Conservation (phyloP, 1,284 basidiomycete genomes). For the Macrocystidia cucumis region DNA sequence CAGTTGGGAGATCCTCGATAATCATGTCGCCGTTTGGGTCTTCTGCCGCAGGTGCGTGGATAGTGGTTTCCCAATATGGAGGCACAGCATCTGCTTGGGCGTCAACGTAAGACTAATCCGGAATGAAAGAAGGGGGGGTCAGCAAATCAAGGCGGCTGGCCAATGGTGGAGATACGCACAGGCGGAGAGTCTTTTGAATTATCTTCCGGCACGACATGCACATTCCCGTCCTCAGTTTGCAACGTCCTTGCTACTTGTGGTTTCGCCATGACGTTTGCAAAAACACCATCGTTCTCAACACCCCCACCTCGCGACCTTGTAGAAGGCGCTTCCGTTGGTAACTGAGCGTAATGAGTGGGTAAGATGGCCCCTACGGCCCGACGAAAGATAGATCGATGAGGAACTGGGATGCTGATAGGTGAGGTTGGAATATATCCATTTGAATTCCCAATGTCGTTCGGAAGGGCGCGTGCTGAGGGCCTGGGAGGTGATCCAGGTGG, state of each 20-base stretch:
- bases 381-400: slow-evolving; percentile 49
- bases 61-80: slow-evolving; percentile 95
- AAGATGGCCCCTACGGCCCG: slow-evolving; percentile 60
- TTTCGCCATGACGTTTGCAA: slow-evolving; percentile 92
- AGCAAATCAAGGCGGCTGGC: slow-evolving; percentile 7
- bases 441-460: slow-evolving; percentile 71
- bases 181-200: slow-evolving; percentile 80
- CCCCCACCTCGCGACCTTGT: slow-evolving; percentile 60
- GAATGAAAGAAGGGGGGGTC: slow-evolving; percentile 6
- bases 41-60: slow-evolving; percentile 61
- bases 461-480: slow-evolving; percentile 49
- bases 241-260: slow-evolving; percentile 46
- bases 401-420: slow-evolving; percentile 28
- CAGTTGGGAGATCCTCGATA: slow-evolving; percentile 70
- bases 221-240: slow-evolving; percentile 49
- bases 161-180: slow-evolving; percentile 35
- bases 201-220: slow-evolving; percentile 70
- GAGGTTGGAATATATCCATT: slow-evolving; percentile 68
- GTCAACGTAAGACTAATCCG: slow-evolving; percentile 83
- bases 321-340: slow-evolving; percentile 36
- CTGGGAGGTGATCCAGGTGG: slow-evolving; percentile 78
- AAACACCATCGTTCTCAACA: slow-evolving; percentile 89
- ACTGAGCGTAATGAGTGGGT: slow-evolving; percentile 64
- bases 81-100: slow-evolving; percentile 92
- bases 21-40: slow-evolving; percentile 57